Base-by-base conservation (phyloP, 352 stramenopile species). In the Plasmopara muralis region DNA sequence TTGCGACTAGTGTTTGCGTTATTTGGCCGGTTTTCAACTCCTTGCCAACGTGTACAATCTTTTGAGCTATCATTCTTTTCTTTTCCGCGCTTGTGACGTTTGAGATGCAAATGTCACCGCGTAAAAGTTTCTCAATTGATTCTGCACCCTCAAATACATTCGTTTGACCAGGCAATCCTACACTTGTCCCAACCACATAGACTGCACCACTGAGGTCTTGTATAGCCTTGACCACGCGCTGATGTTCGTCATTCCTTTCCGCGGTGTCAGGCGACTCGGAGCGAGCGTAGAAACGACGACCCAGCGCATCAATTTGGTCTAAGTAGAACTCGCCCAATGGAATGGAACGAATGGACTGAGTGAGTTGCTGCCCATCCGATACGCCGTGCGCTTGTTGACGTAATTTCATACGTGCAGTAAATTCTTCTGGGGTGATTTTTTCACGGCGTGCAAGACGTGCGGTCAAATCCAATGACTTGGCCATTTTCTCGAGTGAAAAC, bases 401-500 rank as follows among this genome's bases (percentile, higher is more conserved):
- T 43, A 95, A 77, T 50, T 95, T 82, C 74, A 98, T 90, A 34
- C 93, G 87, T 33, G 82, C 72, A 45, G 90, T 82, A 54, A 98
- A 95, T 66, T 98, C 90, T 35, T 83, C 79, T 3, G 94, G 83
- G 7, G 85, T 85, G 8, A 91, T 72, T 47, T 92, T 76, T 46
- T 85, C 79, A 34, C 96, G 87, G 12, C 66, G 66, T 12, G 60
- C 65, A 9, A 99, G 82, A 38, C 92, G 83, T 50, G 74, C 60
- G 0, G 67, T 70, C 6, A 98, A 61, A 42, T 97, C 74, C 28
- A 98, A 64, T 2, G 68, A 68, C 43, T 85, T 59, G 4, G 70
- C 77, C 57, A 98, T 98, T 37, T 82, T 77, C 28, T 78, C 66
- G 46, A 98, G 70, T 4, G 84, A 93, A 60, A 98, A 98, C 28